Base-by-base conservation (phyloP, 75 land plant genomes). In the Gnetum montanum region DNA sequence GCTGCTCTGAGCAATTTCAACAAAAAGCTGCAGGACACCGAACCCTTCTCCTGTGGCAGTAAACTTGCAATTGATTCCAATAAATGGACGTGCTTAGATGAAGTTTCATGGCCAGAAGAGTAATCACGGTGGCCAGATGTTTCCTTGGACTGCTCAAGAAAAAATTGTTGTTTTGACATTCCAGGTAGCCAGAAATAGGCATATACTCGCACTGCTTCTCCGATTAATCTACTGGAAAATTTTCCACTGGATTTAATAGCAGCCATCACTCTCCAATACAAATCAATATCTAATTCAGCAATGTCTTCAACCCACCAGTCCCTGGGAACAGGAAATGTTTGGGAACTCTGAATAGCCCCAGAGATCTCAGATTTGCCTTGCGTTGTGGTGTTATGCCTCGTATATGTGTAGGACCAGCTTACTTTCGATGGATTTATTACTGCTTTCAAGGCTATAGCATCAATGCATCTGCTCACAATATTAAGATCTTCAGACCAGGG, bases 291-390 rank as follows among this genome's bases (percentile, higher is more conserved):
- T 34, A 89, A 67, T 35, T 77, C 84, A 64, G 77, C 80, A 11
- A 89, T 25, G 52, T 89, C 91, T 70, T 89, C 95, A 24, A 86
- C 68, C 95, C 95, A 89, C 95, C 95, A 89, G 48, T 86, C 86
- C 18, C 61, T 62, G 4, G 91, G 90, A 23, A 76, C 86, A 19
- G 61, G 61, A 8, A 59, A 51, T 15, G 16, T 7, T 23, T 19
- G 34, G 31, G 60, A 68, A 24, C 31, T 59, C 29, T 46, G 61
- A 40, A 65, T 52, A 24, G 68, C 68, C 57, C 63, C 38, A n/a
- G 64, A 59, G 62, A 57, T 73, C 45, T 74, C 70, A 23, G 65
- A 66, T 33, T 65, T 75, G 64, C 59, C 57, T 71, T 33, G 48
- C 37, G 20, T 31, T 54, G n/a, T 31, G 19, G 12, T 23, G 3